Evolutionary conservation across 768 basidiomycete genomes (phyloP), one percentile per base, ranked within the genome.

Genomic region (Leucocoprinus leucothites): DNA sequence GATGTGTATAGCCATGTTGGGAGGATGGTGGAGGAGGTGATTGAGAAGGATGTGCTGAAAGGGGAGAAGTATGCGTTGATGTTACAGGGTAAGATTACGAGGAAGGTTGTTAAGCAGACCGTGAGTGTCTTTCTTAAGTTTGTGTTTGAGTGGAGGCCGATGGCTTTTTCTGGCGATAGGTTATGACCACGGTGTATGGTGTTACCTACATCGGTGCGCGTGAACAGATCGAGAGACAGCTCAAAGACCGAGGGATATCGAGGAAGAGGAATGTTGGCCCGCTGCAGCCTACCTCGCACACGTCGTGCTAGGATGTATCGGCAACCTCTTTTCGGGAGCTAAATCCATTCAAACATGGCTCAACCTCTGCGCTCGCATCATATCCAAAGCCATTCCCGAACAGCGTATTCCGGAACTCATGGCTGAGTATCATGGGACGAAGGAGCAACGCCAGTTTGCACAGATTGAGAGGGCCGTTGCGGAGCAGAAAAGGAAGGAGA

Each of bases 141-240:
- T 1, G 47, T n/a, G 2, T 31, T 24, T 19, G 8, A 40, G 9
- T 26, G 42, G 28, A 34, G 44, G 21, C 31, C 56, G 25, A 51
- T 53, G 40, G 53, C 40, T 19, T 25, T 41, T n/a, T 6, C 6
- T n/a, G 41, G 16, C n/a, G 41, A 1, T 59, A 89, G 86, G 92
- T 98, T 60, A 99, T 99, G 97, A 99, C 96, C 0, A 98, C 96
- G 2, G 96, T 98, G 31, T 98, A 98, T 66, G 96, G 97, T 19
- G 95, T 99, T 14, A 99, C 97, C 0, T 95, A 86, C 71, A 74
- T 98, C 51, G 97, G 97, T 34, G 97, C 97, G 19, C 82, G 93
- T 41, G 91, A 92, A 8, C 97, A 98, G 72, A 97, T 98, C 52
- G 90, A 94, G 70, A 88, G 72, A 63, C 94, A 98, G 72, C 72